Conservation (phyloP, 2,329 filamentous ascomycete genomes). For the Decorospora gaudefroyi region DNA sequence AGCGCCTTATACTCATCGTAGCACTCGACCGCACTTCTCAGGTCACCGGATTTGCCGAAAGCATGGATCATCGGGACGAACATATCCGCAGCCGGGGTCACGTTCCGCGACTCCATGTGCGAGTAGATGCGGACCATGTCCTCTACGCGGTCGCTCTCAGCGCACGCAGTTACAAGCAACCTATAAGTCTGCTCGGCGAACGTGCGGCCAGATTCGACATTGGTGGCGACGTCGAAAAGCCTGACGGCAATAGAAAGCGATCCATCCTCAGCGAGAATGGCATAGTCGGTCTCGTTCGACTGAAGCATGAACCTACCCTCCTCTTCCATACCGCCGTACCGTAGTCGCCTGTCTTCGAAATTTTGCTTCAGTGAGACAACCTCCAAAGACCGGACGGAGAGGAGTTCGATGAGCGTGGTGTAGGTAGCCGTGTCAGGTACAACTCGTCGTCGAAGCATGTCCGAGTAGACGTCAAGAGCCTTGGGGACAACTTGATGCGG, state of each 20-base stretch:
- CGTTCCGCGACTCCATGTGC: slow-evolving; percentile 81
- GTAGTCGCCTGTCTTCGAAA: slow-evolving; percentile 78
- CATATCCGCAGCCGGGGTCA: slow-evolving; percentile 75
- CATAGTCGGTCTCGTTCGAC: slow-evolving; percentile 84
- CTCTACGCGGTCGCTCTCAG: slow-evolving; percentile 75
- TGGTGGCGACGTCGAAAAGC: slow-evolving; percentile 77
- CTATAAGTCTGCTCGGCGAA: slow-evolving; percentile 85
- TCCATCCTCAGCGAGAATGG: slow-evolving; percentile 84
- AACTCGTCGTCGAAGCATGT: slow-evolving; percentile 89
- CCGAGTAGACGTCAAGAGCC: slow-evolving; percentile 90
- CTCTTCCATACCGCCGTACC: slow-evolving; percentile 85
- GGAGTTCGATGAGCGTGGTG: slow-evolving; percentile 79
- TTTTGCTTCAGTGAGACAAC: slow-evolving; percentile 71
- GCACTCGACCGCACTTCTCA: slow-evolving; percentile 86
- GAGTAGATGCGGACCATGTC: slow-evolving; percentile 91
- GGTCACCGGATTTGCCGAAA: slow-evolving; percentile 78
- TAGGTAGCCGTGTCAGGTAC: slow-evolving; percentile 84
- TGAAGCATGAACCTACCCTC: slow-evolving; percentile 84
- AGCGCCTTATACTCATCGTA: slow-evolving; percentile 93
- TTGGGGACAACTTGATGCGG: slow-evolving; percentile 86
- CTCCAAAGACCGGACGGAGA: slow-evolving; percentile 80
- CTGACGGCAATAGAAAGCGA: slow-evolving; percentile 83
- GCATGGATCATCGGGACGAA: slow-evolving; percentile 96
- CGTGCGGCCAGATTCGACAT: slow-evolving; percentile 61
- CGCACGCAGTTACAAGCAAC: slow-evolving; percentile 83